Evolutionary conservation across 1,139 yeast species (phyloP).

Genomic region (Taphrina flavorubra): DNA sequence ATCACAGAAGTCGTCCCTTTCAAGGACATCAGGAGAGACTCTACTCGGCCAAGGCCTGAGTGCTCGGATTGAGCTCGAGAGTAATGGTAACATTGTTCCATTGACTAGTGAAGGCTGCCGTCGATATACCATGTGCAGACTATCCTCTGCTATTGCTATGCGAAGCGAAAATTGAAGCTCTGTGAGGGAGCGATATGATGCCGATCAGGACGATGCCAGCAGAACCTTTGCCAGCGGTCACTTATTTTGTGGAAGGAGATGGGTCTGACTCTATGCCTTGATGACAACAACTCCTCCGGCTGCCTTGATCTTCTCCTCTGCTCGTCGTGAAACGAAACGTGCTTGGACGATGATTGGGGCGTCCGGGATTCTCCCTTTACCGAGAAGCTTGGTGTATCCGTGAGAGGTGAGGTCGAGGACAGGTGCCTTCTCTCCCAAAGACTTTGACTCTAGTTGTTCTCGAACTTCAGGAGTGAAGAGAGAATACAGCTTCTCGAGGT

Average conservation of each 20-base stretch:
- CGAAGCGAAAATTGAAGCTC: neutral
- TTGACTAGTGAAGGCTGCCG: constrained; percentile 24
- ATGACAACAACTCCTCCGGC: constrained; percentile 99
- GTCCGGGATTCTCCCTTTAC: constrained; percentile 97
- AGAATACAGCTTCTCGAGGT: constrained; percentile 99
- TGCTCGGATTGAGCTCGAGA: constrained; percentile 39
- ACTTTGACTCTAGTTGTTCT: constrained; percentile 87
- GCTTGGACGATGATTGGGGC: constrained; percentile 99
- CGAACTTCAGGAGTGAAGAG: constrained; percentile 92
- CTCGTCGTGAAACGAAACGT: constrained; percentile 97
- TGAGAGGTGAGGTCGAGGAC: constrained; percentile 41
- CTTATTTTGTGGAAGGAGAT: neutral
- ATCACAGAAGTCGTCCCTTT: neutral
- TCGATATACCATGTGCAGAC: constrained; percentile 22
- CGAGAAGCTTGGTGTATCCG: constrained; percentile 99
- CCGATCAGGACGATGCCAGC: neutral
- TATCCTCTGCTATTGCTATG: constrained; percentile 20
- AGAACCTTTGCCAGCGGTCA: neutral
- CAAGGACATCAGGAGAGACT: neutral
- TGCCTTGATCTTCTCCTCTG: constrained; percentile 99
- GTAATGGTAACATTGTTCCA: constrained; percentile 22
- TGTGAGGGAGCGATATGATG: neutral
- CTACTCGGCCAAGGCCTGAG: constrained; percentile 25
- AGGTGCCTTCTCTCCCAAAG: constrained; percentile 91
- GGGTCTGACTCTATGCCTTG: constrained; percentile 70